Conservation (phyloP, 768 basidiomycete species). For the Pulveroboletus sp. region DNA sequence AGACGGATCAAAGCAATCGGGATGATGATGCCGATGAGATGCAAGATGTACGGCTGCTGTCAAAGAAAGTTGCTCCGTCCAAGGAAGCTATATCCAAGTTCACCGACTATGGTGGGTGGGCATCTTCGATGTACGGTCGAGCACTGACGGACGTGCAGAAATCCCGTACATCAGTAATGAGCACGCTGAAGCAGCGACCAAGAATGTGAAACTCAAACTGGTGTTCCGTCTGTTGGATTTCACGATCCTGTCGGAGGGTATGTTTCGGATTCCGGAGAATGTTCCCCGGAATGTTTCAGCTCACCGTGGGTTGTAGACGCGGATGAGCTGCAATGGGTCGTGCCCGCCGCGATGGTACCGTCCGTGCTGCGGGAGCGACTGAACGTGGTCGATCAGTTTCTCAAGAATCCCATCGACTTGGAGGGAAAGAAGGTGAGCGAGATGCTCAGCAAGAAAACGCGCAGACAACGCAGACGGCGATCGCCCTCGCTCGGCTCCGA, state of each 20-base stretch:
- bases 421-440: slow-evolving; percentile 73
- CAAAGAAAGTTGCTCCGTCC: slow-evolving; percentile 46
- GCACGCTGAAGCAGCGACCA: slow-evolving; percentile 72
- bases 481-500: slow-evolving; percentile 49
- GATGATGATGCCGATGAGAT: slow-evolving; percentile 37
- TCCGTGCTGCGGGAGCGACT: slow-evolving; percentile 65
- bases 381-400: slow-evolving; percentile 79
- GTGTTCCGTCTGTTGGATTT: slow-evolving; percentile 81
- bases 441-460: slow-evolving; percentile 64
- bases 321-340: slow-evolving; percentile 80
- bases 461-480: slow-evolving; percentile 49
- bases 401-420: slow-evolving; percentile 77
- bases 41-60: slow-evolving; percentile 27
- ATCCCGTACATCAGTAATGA: slow-evolving; percentile 77
- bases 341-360: slow-evolving; percentile 71
- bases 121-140: background rate
- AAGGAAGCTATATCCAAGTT: slow-evolving; percentile 67
- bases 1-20: slow-evolving; percentile 46
- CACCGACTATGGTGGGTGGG: slow-evolving; percentile 66
- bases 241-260: slow-evolving; percentile 64
- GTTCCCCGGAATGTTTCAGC: slow-evolving; percentile 1
- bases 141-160: slow-evolving; percentile 43
- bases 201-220: slow-evolving; percentile 77
- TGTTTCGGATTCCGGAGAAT: slow-evolving; percentile 13
- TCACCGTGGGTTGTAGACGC: slow-evolving; percentile 40